Base-by-base conservation (phyloP, 306 rosid species). In the Astragalus glycyphyllos region DNA sequence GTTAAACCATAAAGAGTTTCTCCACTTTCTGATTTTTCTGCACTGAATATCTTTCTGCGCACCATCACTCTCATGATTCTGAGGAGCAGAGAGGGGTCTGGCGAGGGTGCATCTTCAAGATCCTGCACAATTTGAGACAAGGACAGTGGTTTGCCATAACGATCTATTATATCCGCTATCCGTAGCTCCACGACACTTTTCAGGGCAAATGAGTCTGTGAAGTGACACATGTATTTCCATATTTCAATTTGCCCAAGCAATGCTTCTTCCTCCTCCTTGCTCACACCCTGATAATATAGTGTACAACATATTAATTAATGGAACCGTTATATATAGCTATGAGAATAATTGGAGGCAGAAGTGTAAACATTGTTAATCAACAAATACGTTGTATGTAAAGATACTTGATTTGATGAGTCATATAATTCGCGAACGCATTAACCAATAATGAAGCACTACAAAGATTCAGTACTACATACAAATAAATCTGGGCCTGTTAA, bases 51-150 rank as follows among this genome's bases (percentile, higher is more conserved):
- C 15, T 80, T 80, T 41, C 68, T 54, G 9, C 85, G 82, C 3
- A 80, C 83, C 6, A 84, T 63, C 5, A 84, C 80, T 53, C 83
- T 59, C 85, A 84, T 73, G 34, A 84, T 11, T 11, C 83, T 71
- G 0, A 45, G 7, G 11, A 84, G 81, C 2, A 80, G 38, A 6
- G 59, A 4, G 7, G 40, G 5, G 3, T 84, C 82, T 1, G 84
- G 87, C n/a, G 75, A 37, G 4, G 84, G 78, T 13, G 87, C 82
- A 2, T 77, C 76, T 1, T 49, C 79, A 0, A 84, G 62, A 72
- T 65, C 65, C 0, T 65, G 72, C 0, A 66, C n/a, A 3, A 84
- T 80, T 56, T 84, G 62, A 1, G 80, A 35, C 3, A 84, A 17
- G 68, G 83, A 49, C 0, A 80, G 46, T 20, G 84, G 82, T 6